Evolutionary conservation across 2,329 filamentous ascomycete genomes (phyloP), one percentile per base, ranked within the genome.

Genomic region (Talaromyces rugulosus): DNA sequence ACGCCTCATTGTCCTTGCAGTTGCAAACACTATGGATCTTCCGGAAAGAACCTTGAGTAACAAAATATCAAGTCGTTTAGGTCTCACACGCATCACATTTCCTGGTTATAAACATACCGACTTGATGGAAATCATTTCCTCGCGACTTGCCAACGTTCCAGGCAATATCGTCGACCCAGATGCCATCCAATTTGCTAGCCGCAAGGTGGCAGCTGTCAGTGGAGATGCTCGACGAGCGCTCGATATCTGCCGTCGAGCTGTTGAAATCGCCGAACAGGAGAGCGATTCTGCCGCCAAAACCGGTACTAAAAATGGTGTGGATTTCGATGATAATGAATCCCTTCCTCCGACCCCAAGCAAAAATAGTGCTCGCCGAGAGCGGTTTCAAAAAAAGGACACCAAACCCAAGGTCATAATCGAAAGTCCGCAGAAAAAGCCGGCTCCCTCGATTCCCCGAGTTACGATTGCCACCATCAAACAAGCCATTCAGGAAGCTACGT

Each of bases 1-100:
- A 59, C 87, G 93, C 56, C 83, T 99, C 52, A 97, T 99, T 74
- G 96, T 99, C 6, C 86, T 99, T 6, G 96, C 96, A 11, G 95
- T 99, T 18, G 96, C 95, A 58, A 99, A 99, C 76, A 99, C 95
- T 28, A 99, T 99, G 95, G 95, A 99, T 78, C 79, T 99, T 62
- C 95, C 95, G 0, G 95, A 99, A 77, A 85, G 95, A 72, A 99
- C 95, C 0, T 82, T 99, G 42, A 96, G 92, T 77, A 99, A 99
- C 80, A 99, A 99, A 76, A 99, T 99, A 74, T 96, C 92, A 73
- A 96, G 92, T 74, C 88, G 95, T 69, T 79, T 95, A 40, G 90
- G 94, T 27, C 81, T 99, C 56, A 97, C 93, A 7, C 87, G 96
- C 70, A 97, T 99, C 72, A 97, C 95, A 0, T 99, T 99, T 70